Evolutionary conservation across 305 asterid species (phyloP).

Genomic region (Lippia alba): DNA sequence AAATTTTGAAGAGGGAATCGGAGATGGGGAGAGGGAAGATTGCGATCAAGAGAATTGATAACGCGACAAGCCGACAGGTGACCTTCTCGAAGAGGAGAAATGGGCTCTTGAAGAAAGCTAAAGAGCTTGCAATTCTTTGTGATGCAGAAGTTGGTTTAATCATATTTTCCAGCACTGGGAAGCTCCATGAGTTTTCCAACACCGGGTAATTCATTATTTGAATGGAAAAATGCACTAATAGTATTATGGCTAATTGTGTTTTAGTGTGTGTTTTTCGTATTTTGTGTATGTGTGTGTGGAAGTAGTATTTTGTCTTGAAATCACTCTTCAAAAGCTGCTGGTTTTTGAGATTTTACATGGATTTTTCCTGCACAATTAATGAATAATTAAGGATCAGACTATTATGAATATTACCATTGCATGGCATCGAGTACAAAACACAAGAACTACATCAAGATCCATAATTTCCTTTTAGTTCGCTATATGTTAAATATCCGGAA

Average conservation of each 20-base stretch:
- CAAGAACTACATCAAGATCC: too few species aligned
- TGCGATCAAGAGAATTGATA: conserved; percentile 60
- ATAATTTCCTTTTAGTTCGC: too few species aligned
- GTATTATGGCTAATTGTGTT: too few species aligned
- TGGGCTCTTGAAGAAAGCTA: conserved; percentile 67
- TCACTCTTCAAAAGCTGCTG: too few species aligned
- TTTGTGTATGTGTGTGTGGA: background rate
- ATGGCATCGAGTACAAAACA: too few species aligned
- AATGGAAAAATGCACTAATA: background rate
- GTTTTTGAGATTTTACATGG: too few species aligned
- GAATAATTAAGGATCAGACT: too few species aligned
- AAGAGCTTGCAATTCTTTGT: conserved; percentile 70
- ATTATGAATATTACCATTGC: too few species aligned
- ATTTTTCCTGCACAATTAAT: too few species aligned
- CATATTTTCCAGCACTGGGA: conserved; percentile 67
- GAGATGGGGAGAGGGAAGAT: conserved; percentile 74
- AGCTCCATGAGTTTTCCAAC: conserved; percentile 58
- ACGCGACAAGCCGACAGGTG: conserved; percentile 69
- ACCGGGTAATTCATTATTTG: conserved; percentile 43
- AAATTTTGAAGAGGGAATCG: background rate
- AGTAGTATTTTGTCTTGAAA: too few species aligned
- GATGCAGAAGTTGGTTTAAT: conserved; percentile 76
- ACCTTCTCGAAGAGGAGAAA: conserved; percentile 69
- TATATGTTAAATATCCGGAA: too few species aligned
- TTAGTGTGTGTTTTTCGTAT: background rate